Conservation (phyloP, 176 grass and related monocot species). For the Pharus latifolius region DNA sequence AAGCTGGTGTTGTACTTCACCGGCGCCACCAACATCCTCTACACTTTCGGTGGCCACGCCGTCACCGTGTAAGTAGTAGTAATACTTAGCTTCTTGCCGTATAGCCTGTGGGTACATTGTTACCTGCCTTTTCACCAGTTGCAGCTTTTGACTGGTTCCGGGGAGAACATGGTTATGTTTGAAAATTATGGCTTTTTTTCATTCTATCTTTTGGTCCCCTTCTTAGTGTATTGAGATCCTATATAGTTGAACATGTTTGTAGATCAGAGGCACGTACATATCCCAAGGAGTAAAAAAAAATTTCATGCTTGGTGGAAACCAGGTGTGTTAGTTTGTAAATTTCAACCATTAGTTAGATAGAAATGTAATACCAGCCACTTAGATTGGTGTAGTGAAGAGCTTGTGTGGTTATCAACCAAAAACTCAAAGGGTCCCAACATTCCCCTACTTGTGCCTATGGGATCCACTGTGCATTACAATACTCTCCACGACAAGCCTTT, state of each 20-base stretch:
- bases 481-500: slow-evolving; percentile 6
- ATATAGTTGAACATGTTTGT: neutral
- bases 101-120: neutral
- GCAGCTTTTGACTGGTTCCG: slow-evolving; percentile 15
- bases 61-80: slow-evolving; percentile 36
- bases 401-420: neutral
- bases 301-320: neutral
- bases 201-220: neutral
- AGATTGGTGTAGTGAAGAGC: neutral
- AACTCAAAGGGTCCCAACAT: neutral
- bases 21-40: slow-evolving; percentile 57
- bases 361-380: slow-evolving; percentile 16
- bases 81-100: too few relatives aligned
- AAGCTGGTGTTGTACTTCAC: slow-evolving; percentile 51
- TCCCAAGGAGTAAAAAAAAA: slow-evolving; percentile 5
- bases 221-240: neutral
- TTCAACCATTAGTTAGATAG: slow-evolving; percentile 8
- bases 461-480: slow-evolving; percentile 17
- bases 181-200: neutral
- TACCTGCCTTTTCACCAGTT: neutral
- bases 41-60: slow-evolving; percentile 49
- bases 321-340: slow-evolving; percentile 12
- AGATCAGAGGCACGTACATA: slow-evolving; percentile 3
- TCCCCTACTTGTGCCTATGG: neutral
- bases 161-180: neutral